Conservation (phyloP, 2,329 filamentous ascomycete species). For the Nemania sp. region DNA sequence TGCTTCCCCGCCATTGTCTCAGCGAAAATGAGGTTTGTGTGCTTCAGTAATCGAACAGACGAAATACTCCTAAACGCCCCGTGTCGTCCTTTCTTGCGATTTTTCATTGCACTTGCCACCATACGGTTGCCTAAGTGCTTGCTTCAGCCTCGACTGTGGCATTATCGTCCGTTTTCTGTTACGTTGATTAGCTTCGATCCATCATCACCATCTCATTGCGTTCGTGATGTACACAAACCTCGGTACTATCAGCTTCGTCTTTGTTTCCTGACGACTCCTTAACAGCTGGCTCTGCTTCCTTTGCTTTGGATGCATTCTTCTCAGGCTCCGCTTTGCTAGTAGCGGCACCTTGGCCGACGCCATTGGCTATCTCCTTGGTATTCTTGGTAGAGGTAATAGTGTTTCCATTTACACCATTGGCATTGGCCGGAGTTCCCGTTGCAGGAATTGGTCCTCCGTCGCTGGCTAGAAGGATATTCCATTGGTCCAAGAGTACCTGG, state of each 20-base stretch:
- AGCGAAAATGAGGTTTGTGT: conserved; percentile 10
- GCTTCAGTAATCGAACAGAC: conserved; percentile 13
- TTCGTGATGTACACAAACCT: conserved; percentile 31
- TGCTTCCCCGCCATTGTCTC: conserved; percentile 13
- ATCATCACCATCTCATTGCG: not conserved
- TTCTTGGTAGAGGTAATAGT: conserved; percentile 37
- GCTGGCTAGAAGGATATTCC: conserved; percentile 79
- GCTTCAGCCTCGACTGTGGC: not conserved
- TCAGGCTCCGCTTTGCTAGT: conserved; percentile 31
- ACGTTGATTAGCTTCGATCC: conserved; percentile 9
- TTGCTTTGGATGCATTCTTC: conserved; percentile 36
- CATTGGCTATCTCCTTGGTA: conserved; percentile 36
- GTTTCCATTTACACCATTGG: conserved; percentile 55
- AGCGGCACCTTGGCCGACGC: conserved; percentile 37
- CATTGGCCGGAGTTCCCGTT: conserved; percentile 31
- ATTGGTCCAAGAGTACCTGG: conserved; percentile 77
- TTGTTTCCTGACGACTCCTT: conserved; percentile 45
- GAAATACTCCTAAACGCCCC: conserved; percentile 27
- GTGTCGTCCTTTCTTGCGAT: conserved; percentile 20
- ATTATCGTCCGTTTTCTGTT: conserved; percentile 15
- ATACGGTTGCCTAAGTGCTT: conserved; percentile 6
- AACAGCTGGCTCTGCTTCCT: conserved; percentile 44
- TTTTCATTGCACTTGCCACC: conserved; percentile 11
- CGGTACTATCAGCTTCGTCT: conserved; percentile 37
- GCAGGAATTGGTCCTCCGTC: conserved; percentile 50